Conservation (phyloP, 495 filamentous ascomycete genomes). For the Hypoxylon fragiforme region DNA sequence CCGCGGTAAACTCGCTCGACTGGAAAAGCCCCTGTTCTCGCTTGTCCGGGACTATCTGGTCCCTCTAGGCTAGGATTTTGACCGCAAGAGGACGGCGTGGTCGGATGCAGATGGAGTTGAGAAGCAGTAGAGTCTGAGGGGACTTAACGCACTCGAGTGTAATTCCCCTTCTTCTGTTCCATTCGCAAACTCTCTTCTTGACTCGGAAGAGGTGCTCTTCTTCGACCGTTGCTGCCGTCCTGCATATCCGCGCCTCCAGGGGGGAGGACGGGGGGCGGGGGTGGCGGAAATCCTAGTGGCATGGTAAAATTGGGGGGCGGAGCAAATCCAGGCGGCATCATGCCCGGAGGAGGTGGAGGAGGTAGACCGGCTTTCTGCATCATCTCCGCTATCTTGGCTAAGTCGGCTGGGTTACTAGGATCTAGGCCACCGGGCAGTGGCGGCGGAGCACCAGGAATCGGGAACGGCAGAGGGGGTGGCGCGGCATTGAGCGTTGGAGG, state of each 20-base stretch:
- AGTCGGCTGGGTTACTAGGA: constrained; percentile 64
- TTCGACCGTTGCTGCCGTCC: constrained; percentile 39
- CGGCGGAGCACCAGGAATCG: constrained; percentile 52
- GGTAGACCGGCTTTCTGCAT: constrained; percentile 59
- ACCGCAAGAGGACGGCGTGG: neutral
- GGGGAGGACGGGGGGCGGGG: constrained; percentile 40
- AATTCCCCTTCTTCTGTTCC: constrained; percentile 71
- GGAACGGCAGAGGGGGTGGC: constrained; percentile 41
- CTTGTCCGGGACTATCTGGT: neutral
- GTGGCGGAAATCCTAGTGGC: constrained; percentile 50
- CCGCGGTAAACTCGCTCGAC: too few species aligned
- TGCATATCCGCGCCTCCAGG: constrained; percentile 28
- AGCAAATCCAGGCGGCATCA: constrained; percentile 51
- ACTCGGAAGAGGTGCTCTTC: constrained; percentile 72
- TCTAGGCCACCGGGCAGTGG: constrained; percentile 54
- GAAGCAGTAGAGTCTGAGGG: neutral
- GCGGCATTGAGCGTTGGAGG: constrained; percentile 40
- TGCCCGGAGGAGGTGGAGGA: constrained; percentile 50
- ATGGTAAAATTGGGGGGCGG: constrained; percentile 58
- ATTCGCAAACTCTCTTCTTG: constrained; percentile 79
- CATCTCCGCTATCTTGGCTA: constrained; percentile 67
- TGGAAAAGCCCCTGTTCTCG: neutral
- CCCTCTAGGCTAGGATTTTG: neutral
- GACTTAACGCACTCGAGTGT: constrained; percentile 54
- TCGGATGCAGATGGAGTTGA: neutral